Conservation (phyloP, 305 asterid genomes). For the Fraxinus angustifolia region DNA sequence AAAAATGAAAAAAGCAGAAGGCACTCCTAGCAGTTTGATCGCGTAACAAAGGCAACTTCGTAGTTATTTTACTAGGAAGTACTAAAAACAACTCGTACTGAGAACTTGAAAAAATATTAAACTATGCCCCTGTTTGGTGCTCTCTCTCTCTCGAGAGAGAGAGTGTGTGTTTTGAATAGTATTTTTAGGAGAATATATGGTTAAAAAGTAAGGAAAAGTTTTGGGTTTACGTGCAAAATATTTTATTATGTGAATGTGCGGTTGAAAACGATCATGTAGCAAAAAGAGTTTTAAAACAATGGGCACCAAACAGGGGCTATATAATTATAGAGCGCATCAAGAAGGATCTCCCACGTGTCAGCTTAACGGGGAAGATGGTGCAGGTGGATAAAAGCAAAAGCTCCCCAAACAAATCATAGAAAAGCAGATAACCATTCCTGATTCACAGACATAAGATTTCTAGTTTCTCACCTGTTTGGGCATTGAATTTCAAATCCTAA, state of each 20-base stretch:
- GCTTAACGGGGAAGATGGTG: not conserved
- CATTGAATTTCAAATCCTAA: slow-evolving; percentile 8
- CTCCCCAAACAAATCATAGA: not conserved
- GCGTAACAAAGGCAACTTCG: not conserved
- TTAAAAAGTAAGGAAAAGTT: no score
- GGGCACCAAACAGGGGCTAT: not conserved
- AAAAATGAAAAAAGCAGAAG: not conserved
- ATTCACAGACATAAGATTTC: not conserved
- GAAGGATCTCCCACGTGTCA: not conserved
- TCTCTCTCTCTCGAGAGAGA: no score
- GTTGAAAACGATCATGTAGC: not conserved
- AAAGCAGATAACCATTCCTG: not conserved
- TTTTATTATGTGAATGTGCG: not conserved
- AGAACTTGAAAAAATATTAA: not conserved
- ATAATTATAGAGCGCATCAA: not conserved
- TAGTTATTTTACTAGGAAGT: not conserved
- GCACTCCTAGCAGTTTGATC: not conserved
- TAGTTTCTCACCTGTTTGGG: not conserved
- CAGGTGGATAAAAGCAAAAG: not conserved
- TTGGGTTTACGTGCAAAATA: not conserved
- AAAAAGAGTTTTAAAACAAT: not conserved
- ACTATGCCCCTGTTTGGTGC: not conserved
- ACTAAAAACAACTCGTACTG: not conserved
- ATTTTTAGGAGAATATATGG: not conserved
- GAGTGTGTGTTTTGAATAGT: no score